These are phyloP conservation scores for Fraxinus baroniana DNA, from an alignment of 305 asterid genomes.

Conservation along the genomic window DNA sequence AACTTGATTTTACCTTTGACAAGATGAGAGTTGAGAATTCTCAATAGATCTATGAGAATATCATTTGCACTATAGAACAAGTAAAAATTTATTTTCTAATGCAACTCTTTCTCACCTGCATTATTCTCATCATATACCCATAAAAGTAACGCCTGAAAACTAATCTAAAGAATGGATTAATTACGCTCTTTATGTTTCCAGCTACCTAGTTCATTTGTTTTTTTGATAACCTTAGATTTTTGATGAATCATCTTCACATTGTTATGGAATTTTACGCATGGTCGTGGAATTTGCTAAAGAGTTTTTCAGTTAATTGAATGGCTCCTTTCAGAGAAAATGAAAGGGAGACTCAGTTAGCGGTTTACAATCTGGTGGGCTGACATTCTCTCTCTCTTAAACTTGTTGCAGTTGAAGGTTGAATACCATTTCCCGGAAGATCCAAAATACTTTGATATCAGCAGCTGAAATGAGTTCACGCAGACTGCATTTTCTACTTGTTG, in stretches of 20 bases:
- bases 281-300: not conserved
- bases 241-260: not conserved
- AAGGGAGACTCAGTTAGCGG: not conserved
- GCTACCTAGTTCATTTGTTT: not conserved
- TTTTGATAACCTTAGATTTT: not conserved
- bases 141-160: not conserved
- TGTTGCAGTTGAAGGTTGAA: conserved; percentile 63
- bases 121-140: not conserved
- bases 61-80: not conserved
- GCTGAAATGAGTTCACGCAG: conserved; percentile 27
- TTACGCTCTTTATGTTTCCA: not conserved
- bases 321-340: not conserved
- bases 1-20: not conserved
- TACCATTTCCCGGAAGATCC: conserved; percentile 77
- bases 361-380: not conserved
- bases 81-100: not conserved
- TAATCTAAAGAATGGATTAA: not conserved
- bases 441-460: conserved; percentile 59
- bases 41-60: not conserved
- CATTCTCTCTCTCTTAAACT: not conserved
- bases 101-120: not conserved
- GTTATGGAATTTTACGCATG: not conserved
- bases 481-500: conserved; percentile 10
- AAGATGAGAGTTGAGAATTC: not conserved
- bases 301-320: not conserved